A percentile compares a stretch with the other conserved stretches of the same genome.
Evolutionary conservation across 805 yeast species (phyloP).

Genomic region (Helenozyma baotianmanensis): DNA sequence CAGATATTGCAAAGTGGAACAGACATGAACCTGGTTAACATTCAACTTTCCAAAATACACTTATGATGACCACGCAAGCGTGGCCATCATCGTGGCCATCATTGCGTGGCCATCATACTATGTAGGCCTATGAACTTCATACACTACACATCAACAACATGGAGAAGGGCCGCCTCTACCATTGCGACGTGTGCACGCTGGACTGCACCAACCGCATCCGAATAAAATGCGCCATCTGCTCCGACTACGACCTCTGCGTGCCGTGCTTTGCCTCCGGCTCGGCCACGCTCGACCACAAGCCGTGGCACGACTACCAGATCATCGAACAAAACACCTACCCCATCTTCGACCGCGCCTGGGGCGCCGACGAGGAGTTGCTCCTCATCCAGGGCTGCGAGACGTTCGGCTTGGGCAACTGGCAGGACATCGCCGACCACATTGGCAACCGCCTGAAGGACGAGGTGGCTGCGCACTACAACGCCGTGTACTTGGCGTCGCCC

Average conservation of each 20-base stretch:
- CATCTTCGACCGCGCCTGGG: conserved; percentile 87
- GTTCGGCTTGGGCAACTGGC: conserved; percentile 95
- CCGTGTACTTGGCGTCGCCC: conserved; percentile 61
- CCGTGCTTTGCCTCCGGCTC: conserved; percentile 91
- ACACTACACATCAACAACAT: conserved; percentile 14
- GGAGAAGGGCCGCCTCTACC: conserved; percentile 50
- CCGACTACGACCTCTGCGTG: conserved; percentile 95
- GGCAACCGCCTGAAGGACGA: conserved; percentile 92
- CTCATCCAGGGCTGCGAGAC: conserved; percentile 90
- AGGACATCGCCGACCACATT: conserved; percentile 93
- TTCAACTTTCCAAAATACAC: no score
- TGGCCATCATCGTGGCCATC: no score
- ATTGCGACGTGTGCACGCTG: conserved; percentile 94
- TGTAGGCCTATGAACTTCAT: no score
- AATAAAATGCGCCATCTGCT: conserved; percentile 86
- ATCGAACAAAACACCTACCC: conserved; percentile 96
- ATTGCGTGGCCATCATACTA: no score
- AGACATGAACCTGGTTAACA: no score
- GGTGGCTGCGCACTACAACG: conserved; percentile 76
- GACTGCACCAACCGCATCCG: conserved; percentile 93
- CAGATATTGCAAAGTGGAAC: no score
- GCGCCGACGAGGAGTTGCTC: conserved; percentile 93
- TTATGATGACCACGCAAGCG: no score
- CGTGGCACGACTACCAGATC: conserved; percentile 88
- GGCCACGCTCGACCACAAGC: conserved; percentile 79